Base-by-base conservation (phyloP, 371 early-diverging fungal genomes). In the Rhizopus delemar region DNA sequence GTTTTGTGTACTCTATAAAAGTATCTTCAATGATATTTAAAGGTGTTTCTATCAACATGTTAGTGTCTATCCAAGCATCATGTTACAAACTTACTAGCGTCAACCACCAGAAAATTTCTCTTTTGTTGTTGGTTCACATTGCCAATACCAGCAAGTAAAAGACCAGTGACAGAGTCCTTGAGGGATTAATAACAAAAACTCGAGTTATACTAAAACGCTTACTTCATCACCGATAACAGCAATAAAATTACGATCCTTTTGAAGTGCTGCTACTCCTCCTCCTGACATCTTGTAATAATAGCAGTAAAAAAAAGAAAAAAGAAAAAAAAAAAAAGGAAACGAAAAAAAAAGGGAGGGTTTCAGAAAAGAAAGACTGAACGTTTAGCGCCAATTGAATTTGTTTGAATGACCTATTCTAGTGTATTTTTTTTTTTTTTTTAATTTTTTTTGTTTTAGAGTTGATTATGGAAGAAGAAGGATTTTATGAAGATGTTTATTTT, bases 211-310 rank as follows among this genome's bases (percentile, higher is more conserved):
- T 22, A 22, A 35, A 46, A 15, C 34, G 28, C 16, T 38, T 62
- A 92, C 95, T 85, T 98, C 98, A 73, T 97, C 99, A 60, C 99
- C 99, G 64, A 98, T 94, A 48, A 94, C 91, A 31, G 95, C 95
- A 73, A 98, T 88, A 53, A 96, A 88, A 36, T 87, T 87, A 53
- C 98, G 86, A 65, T 93, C 93, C 74, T 89, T 75, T 50, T 80
- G 75, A 51, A 70, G 52, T 51, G 74, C 55, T 39, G 72, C 82
- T 51, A 55, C 67, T 56, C 68, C 69, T 48, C 48, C 48, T 48
- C 48, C 48, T 32, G 78, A 72, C 78, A 78, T 78, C 45, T 50
- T 62, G 8, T 7, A 12, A 39, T 39, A 39, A 39, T 22, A 39
- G 12, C 12, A 39, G 5, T 43, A 43, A 11, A 5, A 11, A 5